Conservation (phyloP, 495 filamentous ascomycete genomes). For the Stereocaulon alpinum region DNA sequence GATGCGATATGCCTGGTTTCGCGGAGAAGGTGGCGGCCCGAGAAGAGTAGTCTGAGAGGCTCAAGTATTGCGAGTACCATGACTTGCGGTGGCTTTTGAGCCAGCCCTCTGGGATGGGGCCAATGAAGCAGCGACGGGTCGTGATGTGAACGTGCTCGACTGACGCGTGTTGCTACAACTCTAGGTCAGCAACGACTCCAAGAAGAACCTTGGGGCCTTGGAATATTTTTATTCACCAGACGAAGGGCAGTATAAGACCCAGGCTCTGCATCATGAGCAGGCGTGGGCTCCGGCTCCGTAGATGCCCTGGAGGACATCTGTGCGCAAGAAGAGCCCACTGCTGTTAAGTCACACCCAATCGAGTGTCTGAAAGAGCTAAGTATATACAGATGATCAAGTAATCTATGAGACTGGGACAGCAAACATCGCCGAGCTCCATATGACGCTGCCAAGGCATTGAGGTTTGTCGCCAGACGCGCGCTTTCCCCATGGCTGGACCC, state of each 20-base stretch:
- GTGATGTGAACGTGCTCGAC: conserved; percentile 55
- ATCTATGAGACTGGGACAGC: background rate
- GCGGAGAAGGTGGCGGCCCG: conserved; percentile 45
- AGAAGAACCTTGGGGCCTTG: background rate
- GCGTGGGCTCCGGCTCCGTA: background rate
- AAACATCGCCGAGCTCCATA: background rate
- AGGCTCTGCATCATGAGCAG: conserved; percentile 22
- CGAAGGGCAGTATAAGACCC: conserved; percentile 45
- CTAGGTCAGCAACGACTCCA: background rate
- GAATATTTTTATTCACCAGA: conserved; percentile 32
- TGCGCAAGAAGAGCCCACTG: background rate
- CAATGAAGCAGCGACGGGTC: conserved; percentile 54
- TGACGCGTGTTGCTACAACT: conserved; percentile 46
- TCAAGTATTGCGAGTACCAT: conserved; percentile 49
- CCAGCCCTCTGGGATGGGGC: conserved; percentile 60
- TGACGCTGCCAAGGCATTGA: conserved; percentile 5
- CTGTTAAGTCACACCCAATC: background rate
- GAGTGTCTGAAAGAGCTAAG: background rate
- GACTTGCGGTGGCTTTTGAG: conserved; percentile 52
- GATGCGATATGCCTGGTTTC: conserved; percentile 32
- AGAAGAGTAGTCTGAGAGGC: conserved; percentile 47
- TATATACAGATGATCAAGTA: background rate
- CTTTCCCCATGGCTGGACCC: background rate
- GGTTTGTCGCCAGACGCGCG: conserved; percentile 9
- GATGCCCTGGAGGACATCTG: conserved; percentile 13